phyloP scores from a whole-genome alignment of 31 red algal species.

The Odonthalia washingtoniensis region DNA sequence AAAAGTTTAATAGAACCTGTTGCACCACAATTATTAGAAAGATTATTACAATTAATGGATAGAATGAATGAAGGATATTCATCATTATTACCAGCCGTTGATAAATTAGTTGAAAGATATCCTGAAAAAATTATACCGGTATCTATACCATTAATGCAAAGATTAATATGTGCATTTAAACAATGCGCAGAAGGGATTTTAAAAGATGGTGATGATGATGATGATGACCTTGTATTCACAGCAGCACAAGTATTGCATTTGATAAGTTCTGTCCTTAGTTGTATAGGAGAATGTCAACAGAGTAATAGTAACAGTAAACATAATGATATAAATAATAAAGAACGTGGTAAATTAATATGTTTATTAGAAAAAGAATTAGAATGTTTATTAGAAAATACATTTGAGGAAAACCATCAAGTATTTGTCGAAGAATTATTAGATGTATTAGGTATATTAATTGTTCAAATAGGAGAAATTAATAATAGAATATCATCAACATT shows the following conservation, averaged over 20 bases:
- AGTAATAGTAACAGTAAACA: neutral
- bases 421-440: constrained; percentile 80
- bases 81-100: constrained; percentile 46
- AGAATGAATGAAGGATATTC: constrained; percentile 57
- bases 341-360: constrained; percentile 38
- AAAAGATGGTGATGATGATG: constrained; percentile 67
- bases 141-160: constrained; percentile 45
- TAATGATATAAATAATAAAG: neutral
- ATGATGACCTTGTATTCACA: constrained; percentile 70
- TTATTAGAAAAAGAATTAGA: constrained; percentile 60
- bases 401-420: constrained; percentile 75
- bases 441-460: constrained; percentile 65
- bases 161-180: constrained; percentile 59
- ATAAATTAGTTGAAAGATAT: constrained; percentile 67
- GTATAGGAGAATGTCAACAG: constrained; percentile 46
- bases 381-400: constrained; percentile 65
- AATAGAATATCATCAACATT: constrained; percentile 45
- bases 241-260: constrained; percentile 66
- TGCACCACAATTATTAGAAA: constrained; percentile 65
- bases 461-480: constrained; percentile 57
- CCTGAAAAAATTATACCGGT: constrained; percentile 72
- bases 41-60: constrained; percentile 61
- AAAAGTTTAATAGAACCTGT: constrained; percentile 32
- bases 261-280: constrained; percentile 48
- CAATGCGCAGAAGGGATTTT: constrained; percentile 64